Evolutionary conservation across 345 rosid genomes (phyloP), one percentile per base, ranked within the genome.

Genomic region (Nasturtium officinale): DNA sequence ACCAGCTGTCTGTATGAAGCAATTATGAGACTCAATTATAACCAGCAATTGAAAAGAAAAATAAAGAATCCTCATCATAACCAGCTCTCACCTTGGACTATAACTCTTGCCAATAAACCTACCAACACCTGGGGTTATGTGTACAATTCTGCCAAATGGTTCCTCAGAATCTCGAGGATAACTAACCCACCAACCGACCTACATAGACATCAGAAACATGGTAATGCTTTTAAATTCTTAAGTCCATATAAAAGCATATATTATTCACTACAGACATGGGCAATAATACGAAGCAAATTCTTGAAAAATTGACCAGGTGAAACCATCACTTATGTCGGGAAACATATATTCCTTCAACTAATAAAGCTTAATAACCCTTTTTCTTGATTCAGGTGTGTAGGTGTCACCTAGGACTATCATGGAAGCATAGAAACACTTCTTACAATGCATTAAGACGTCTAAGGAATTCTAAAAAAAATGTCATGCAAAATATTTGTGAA

Each of bases 151-250:
- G 7, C 98, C 97, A 81, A 91, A 91, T 54, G 95, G 97, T 72
- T 91, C 95, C 42, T 85, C 88, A 38, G 93, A 85, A 50, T 83
- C 96, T 62, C 84, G 82, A 33, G 98, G 83, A 75, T 83, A 88
- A 70, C 97, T 90, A 73, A 91, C 96, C 98, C 98, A 94, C 98
- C 98, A 94, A 45, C 98, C 98, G 51, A 94, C 86, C 98, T 94
- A 87, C 61, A 28, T 69, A 62, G 54, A 69, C 54, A 69, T 64
- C 54, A 72, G 21, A 72, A 58, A 75, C 58, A 51, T 57, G 43
- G 23, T 35, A 57, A 42, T 17, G 61, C 69, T 43, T 64, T 21
- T 9, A 57, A 21, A 61, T 63, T 26, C 2, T 38, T 20, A 20
- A 60, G 61, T 29, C 61, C 29, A 60, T 18, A 51, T 50, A 37